These are phyloP conservation scores for Schwanniomyces sp. DNA, from an alignment of 805 yeast species.

Conservation along the genomic window DNA sequence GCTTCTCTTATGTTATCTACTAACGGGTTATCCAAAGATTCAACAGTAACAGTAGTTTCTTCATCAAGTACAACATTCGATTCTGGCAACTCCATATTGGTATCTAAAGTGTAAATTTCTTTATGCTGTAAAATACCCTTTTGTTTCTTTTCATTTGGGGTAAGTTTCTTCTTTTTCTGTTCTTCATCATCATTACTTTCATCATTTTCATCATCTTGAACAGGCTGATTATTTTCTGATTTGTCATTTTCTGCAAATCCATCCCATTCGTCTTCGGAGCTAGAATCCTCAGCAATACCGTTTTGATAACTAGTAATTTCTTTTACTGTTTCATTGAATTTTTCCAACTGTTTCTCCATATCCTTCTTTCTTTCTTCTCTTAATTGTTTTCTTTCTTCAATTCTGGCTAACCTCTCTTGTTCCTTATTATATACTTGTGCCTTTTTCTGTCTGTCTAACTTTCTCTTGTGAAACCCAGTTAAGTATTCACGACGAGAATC, in stretches of 20 bases:
- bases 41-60: conserved; percentile 43
- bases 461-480: conserved; percentile 95
- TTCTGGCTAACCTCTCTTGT: conserved; percentile 66
- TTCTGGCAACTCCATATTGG: conserved; percentile 14
- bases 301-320: conserved; percentile 21
- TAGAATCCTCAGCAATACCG: conserved; percentile 19
- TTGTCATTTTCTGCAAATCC: conserved; percentile 36
- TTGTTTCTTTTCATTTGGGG: conserved; percentile 9
- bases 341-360: conserved; percentile 60
- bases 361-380: conserved; percentile 71
- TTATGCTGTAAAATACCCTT: conserved; percentile 48
- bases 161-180: not conserved
- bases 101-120: conserved; percentile 33
- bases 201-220: conserved; percentile 7
- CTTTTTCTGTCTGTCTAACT: conserved; percentile 80
- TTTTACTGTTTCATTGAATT: conserved; percentile 49
- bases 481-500: conserved; percentile 78
- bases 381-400: conserved; percentile 72
- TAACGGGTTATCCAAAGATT: conserved; percentile 45
- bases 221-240: conserved; percentile 10
- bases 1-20: conserved; percentile 30
- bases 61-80: conserved; percentile 42
- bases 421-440: conserved; percentile 78
- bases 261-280: conserved; percentile 27
- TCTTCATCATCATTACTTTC: conserved; percentile 9